A percentile compares a stretch with the other conserved stretches of the same genome.
Conservation (phyloP, 441 rosid species). For the Corymbia citriodora region DNA sequence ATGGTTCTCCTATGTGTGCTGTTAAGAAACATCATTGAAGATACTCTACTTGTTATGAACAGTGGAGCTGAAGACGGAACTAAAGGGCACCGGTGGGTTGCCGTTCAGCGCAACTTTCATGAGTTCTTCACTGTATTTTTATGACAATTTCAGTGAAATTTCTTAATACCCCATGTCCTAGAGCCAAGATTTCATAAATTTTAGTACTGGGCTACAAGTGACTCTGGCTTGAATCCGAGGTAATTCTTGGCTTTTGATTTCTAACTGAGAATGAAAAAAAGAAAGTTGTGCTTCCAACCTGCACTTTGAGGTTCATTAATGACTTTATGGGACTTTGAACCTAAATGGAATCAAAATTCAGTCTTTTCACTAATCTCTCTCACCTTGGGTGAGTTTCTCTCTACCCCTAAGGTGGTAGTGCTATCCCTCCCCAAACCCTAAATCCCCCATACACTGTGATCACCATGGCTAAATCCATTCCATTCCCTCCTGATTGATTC, state of each 20-base stretch:
- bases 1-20: neutral
- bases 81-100: neutral
- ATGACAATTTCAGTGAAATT: neutral
- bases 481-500: no score
- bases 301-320: neutral
- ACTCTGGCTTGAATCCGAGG: neutral
- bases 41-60: neutral
- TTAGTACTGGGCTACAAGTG: neutral
- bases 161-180: neutral
- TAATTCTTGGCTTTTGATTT: neutral
- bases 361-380: no score
- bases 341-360: neutral
- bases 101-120: neutral
- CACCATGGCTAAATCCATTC: no score
- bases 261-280: neutral
- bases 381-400: no score
- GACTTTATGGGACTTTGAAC: neutral
- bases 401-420: no score
- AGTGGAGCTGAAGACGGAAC: neutral
- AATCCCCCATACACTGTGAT: no score
- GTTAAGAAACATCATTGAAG: neutral
- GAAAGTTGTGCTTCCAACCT: neutral
- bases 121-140: neutral
- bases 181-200: neutral
- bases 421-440: no score